Evolutionary conservation across 805 yeast species (phyloP), one percentile per base, ranked within the genome.

Genomic region (Kuraishia piskuri): DNA sequence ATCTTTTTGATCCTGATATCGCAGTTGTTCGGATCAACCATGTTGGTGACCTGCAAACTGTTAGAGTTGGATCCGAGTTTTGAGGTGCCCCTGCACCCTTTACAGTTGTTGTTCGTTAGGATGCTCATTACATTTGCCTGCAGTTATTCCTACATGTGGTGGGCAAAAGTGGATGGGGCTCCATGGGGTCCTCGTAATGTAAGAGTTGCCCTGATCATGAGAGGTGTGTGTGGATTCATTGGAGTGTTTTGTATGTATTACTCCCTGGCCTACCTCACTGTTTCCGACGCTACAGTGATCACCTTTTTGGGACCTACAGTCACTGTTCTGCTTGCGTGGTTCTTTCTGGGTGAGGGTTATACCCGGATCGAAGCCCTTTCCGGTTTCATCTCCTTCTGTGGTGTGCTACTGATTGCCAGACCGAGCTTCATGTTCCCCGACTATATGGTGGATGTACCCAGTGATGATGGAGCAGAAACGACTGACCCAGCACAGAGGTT

Each of bases 191-290:
- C 90, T 1, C 74, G 68, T 14, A 78, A 74, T 2, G 63, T 81
- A 40, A 71, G 96, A 12, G 61, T 65, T 51, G 72, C 79, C 59
- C 68, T 90, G 54, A 63, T 80, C 0, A 49, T 78, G 6, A 73
- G 97, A 56, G 96, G 96, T 0, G 50, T 76, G 1, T 74, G 81
- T 17, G 97, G 97, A 5, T 88, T 83, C 60, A 65, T 86, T 54
- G 96, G 96, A 2, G 95, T 90, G 6, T 84, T 84, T 62, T 85
- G 92, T 2, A 72, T 87, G 63, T 90, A 88, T 66, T 88, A 75
- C 63, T 81, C 96, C 0, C 70, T 90, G 58, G 75, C 81, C 69
- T 88, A 86, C 61, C 73, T 90, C 50, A 79, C 88, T 51, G 76
- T 90, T 5, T 83, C 91, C 10, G 97, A 90, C 62, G 88, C 95